A percentile compares a stretch with the other conserved stretches of the same genome.
Evolutionary conservation across 2,329 filamentous ascomycete genomes (phyloP).

Genomic region (Calonectria pteridis): DNA sequence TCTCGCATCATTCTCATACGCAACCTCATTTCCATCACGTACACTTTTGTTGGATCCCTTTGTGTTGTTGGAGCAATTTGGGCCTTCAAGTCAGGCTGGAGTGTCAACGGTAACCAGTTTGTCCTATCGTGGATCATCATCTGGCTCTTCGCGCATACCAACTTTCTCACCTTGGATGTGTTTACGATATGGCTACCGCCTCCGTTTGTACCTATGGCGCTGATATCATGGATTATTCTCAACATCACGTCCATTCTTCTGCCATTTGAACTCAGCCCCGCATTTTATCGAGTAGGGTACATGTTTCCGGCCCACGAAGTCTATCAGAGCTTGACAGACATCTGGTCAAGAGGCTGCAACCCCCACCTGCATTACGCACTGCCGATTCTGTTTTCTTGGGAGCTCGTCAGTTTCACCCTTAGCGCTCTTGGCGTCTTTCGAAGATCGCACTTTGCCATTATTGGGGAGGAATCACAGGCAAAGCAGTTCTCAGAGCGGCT

Average conservation of each 20-base stretch:
- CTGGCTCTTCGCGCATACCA: slow-evolving; percentile 37
- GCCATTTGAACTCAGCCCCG: slow-evolving; percentile 31
- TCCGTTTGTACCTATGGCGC: slow-evolving; percentile 36
- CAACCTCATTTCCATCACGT: slow-evolving; percentile 28
- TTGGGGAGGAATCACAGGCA: slow-evolving; percentile 14
- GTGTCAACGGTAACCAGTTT: slow-evolving; percentile 30
- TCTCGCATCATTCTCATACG: slow-evolving; percentile 32
- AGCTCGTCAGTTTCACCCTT: slow-evolving; percentile 10
- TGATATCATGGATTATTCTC: slow-evolving; percentile 34
- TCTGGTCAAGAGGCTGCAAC: slow-evolving; percentile 38
- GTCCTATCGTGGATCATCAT: slow-evolving; percentile 35
- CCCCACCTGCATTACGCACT: slow-evolving; percentile 34
- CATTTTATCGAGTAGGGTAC: slow-evolving; percentile 35
- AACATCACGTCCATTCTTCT: slow-evolving; percentile 36
- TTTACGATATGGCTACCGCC: slow-evolving; percentile 40
- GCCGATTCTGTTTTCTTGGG: slow-evolving; percentile 37
- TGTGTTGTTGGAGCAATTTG: slow-evolving; percentile 29
- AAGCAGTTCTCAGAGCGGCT: slow-evolving; percentile 6
- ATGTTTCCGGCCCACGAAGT: slow-evolving; percentile 33
- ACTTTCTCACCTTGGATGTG: slow-evolving; percentile 37
- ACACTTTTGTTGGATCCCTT: slow-evolving; percentile 33
- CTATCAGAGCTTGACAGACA: slow-evolving; percentile 34
- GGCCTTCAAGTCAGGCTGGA: slow-evolving; percentile 33
- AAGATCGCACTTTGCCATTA: slow-evolving; percentile 12
- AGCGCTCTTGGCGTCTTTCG: slow-evolving; percentile 13